These are phyloP conservation scores for Sphaceloma murrayae DNA, from an alignment of 2,329 filamentous ascomycete species.

Conservation along the genomic window DNA sequence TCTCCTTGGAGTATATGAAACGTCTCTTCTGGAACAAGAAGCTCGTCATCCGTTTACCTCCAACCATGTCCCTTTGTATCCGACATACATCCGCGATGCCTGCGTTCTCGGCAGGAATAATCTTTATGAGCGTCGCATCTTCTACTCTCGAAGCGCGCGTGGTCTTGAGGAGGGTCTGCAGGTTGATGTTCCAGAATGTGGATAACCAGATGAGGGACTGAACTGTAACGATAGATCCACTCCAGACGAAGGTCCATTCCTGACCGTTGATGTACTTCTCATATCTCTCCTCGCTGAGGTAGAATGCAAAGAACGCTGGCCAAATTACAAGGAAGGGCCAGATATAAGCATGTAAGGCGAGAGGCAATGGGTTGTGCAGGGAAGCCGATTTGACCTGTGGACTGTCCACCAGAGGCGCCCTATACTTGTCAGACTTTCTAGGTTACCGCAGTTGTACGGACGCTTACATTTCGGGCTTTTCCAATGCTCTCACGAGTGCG, in stretches of 20 bases:
- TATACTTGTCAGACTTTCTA: constrained; percentile 5
- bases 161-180: constrained; percentile 73
- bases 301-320: constrained; percentile 84
- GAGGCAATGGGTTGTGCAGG: constrained; percentile 75
- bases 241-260: constrained; percentile 97
- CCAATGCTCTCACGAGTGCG: too few relatives aligned
- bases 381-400: constrained; percentile 79
- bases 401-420: constrained; percentile 79
- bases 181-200: constrained; percentile 93
- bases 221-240: constrained; percentile 73
- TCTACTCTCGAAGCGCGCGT: constrained; percentile 58
- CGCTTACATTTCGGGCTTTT: too few relatives aligned
- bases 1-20: constrained; percentile 70
- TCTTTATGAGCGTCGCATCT: constrained; percentile 78
- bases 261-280: constrained; percentile 83
- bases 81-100: constrained; percentile 80
- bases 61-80: constrained; percentile 65
- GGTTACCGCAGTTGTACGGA: too few relatives aligned
- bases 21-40: constrained; percentile 98
- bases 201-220: constrained; percentile 89
- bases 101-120: constrained; percentile 81
- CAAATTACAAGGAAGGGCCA: constrained; percentile 90
- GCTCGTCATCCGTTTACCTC: constrained; percentile 65
- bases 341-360: constrained; percentile 75
- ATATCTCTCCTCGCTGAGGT: constrained; percentile 74